Evolutionary conservation across 495 filamentous ascomycete species (phyloP), one percentile per base, ranked within the genome.

Genomic region (Bombardia bombarda): DNA sequence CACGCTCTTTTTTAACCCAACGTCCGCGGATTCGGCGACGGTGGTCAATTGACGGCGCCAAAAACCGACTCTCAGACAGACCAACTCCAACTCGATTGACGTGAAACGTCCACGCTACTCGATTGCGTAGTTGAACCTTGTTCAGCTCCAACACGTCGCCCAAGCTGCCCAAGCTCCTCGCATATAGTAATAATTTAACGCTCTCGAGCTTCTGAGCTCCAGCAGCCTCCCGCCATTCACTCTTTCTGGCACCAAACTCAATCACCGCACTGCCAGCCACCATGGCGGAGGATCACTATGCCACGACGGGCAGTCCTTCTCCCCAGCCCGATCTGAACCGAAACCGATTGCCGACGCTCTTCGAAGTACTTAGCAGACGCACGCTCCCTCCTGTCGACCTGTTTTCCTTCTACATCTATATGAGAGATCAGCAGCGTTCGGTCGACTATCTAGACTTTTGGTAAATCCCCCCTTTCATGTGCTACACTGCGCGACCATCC

Each of bases 361-460:
- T 92, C 59, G 92, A 99, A 61, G 92, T 97, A 28, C 73, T 99
- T 28, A 93, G 87, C 53, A 79, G 93, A 40, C 78, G 86, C 33
- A 99, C 92, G 2, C 73, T 90, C 16, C 82, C 93, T 33, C 92
- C 92, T 0, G 90, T 97, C 28, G 93, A 97, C 60, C 77, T 99
- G 9, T 97, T 92, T 69, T 95, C 90, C 2, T 97, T 97, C 72
- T 97, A 97, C 72, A 97, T 99, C 55, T 99, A 94, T 66, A 99
- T 99, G 92, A 77, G 92, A 43, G 93, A 99, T 61, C 89, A 96
- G 66, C 90, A 97, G 59, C 79, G 90, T 59, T 95, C 90, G 3
- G 89, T 99, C 7, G 92, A 99, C 55, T 97, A 97, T 53, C 72
- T 99, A 12, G 92, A 99, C 62, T 99, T 99, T 64, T 99, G 93